Evolutionary conservation across 805 yeast species (phyloP), one percentile per base, ranked within the genome.

Genomic region (Yarrowia phangngaensis): DNA sequence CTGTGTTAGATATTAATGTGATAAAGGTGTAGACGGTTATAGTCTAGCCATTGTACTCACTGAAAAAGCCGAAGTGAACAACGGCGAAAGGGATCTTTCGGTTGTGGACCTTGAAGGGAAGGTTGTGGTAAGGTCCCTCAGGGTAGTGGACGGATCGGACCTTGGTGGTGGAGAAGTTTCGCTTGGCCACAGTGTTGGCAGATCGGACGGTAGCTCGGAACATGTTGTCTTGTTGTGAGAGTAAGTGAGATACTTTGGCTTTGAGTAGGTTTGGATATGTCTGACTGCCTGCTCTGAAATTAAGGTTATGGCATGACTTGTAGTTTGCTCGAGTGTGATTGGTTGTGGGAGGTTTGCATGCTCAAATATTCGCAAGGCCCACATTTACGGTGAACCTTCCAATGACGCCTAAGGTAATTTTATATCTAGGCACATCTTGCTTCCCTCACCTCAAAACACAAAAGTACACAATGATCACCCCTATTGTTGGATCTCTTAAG

Each of bases 21-120:
- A n/a, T n/a, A n/a, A n/a, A n/a, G n/a, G 20, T 20, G 12, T 4
- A 12, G 14, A n/a, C 14, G 26, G 13, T 8, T 28, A n/a, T 31
- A 16, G n/a, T n/a, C n/a, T n/a, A n/a, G n/a, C n/a, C n/a, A n/a
- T n/a, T n/a, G n/a, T 15, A 66, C 72, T 50, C 65, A 65, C 83
- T 78, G 57, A 82, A 74, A 71, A 79, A 82, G 48, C 88, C 79
- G 75, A 84, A 82, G 74, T 83, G 95, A 57, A 82, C 75, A 47
- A 87, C 71, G 58, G 80, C 85, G 67, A 76, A 88, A 58, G 97
- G 97, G 57, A 90, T 76, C 73, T 80, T 84, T 77, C 95, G 88
- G 78, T 81, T 75, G 77, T 87, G 88, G 55, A 90, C 95, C 76
- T 79, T 79, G 80, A 90, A 92, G 57, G 98, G 98, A 56, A 90